Conservation (phyloP, 2,329 filamentous ascomycete species). For the Drechslerella dactyloides region DNA sequence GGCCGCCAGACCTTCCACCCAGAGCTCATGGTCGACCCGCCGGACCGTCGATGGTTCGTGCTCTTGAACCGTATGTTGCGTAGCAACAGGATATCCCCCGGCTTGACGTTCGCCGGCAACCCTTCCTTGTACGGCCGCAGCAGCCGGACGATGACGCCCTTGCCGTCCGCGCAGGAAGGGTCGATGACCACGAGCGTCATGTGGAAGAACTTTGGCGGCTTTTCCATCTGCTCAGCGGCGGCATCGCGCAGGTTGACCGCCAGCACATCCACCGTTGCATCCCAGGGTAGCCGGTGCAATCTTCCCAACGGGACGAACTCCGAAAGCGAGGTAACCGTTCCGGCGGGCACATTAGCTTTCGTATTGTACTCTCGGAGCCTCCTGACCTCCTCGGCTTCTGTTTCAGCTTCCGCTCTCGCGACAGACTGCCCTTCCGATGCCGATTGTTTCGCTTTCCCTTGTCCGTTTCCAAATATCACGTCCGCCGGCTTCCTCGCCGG, state of each 20-base stretch:
- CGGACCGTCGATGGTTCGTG: slow-evolving; percentile 21
- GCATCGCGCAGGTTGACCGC: slow-evolving; percentile 51
- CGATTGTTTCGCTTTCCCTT: not conserved
- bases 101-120: slow-evolving; percentile 50
- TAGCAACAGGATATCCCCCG: slow-evolving; percentile 54
- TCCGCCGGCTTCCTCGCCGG: not conserved
- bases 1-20: slow-evolving; percentile 45
- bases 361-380: slow-evolving; percentile 23
- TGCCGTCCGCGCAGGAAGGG: slow-evolving; percentile 50
- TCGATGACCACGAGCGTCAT: slow-evolving; percentile 53
- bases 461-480: not conserved
- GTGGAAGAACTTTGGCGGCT: slow-evolving; percentile 52
- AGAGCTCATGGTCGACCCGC: slow-evolving; percentile 30
- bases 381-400: slow-evolving; percentile 26
- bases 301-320: slow-evolving; percentile 53
- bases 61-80: slow-evolving; percentile 52
- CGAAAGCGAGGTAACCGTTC: slow-evolving; percentile 47
- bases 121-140: slow-evolving; percentile 53
- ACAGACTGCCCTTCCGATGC: not conserved
- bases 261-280: slow-evolving; percentile 52
- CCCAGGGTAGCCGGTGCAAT: slow-evolving; percentile 51
- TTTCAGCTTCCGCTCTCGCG: slow-evolving; percentile 11
- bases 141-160: slow-evolving; percentile 50
- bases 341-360: slow-evolving; percentile 15
- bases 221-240: slow-evolving; percentile 43